Conservation (phyloP, 1,284 basidiomycete species). For the Stereum hirsutum region DNA sequence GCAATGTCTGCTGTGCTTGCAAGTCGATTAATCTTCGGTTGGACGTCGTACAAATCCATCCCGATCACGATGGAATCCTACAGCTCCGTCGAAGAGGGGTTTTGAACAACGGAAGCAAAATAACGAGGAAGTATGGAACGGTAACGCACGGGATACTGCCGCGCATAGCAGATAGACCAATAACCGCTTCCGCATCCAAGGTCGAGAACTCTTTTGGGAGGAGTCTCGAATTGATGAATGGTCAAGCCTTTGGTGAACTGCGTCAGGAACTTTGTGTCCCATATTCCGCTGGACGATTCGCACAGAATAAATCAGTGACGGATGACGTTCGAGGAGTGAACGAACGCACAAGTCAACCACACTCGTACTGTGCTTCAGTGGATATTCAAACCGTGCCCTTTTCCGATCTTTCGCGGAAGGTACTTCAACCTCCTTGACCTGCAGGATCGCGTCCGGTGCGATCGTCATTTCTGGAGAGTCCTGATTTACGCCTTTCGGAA, state of each 20-base stretch:
- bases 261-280: constrained; percentile 56
- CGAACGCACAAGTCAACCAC: constrained; percentile 9
- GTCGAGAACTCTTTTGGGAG: constrained; percentile 51
- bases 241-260: constrained; percentile 38
- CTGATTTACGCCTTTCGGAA: too few species aligned
- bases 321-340: neutral
- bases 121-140: neutral
- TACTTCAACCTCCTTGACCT: constrained; percentile 3
- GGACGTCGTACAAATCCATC: constrained; percentile 44
- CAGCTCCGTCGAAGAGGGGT: neutral
- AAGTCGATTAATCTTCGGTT: constrained; percentile 40
- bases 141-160: constrained; percentile 47
- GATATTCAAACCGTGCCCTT: constrained; percentile 5
- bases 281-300: constrained; percentile 44
- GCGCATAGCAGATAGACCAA: constrained; percentile 62
- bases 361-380: constrained; percentile 5
- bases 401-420: neutral
- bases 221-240: constrained; percentile 38
- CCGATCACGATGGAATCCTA: constrained; percentile 50
- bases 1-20: constrained; percentile 29
- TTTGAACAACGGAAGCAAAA: neutral
- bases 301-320: neutral
- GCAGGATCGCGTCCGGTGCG: too few species aligned
- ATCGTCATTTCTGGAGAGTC: too few species aligned
- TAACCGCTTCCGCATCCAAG: constrained; percentile 77